Base-by-base conservation (phyloP, 2,329 filamentous ascomycete genomes). In the Aspergillus tamarii region DNA sequence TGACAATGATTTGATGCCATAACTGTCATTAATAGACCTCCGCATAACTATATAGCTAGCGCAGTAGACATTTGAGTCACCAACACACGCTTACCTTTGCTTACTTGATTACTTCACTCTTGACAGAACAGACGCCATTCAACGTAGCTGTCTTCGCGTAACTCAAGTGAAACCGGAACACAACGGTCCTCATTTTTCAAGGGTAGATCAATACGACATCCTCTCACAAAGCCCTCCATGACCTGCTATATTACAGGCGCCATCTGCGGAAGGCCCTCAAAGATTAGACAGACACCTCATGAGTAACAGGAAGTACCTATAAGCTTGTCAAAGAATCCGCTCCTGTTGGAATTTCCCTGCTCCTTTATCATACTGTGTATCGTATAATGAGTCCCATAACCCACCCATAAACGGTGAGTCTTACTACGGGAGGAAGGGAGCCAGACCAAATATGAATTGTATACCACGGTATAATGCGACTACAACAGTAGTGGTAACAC, bases 331-430 rank as follows among this genome's bases (percentile, higher is more conserved):
- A 10, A 14, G 43, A 21, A 11, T 1, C n/a, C 23, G n/a, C 19
- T 2, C n/a, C n/a, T 7, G 43, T 23, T 46, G 9, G 43, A 10
- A 21, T 14, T 0, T 23, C 2, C 10, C n/a, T 46, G 10, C 21
- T 5, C n/a, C 4, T 12, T 11, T 14, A 12, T 23, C 8, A 19
- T 41, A n/a, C 3, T 2, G 1, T n/a, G 19, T 23, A 14, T 0
- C 2, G 10, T 11, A 0, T 23, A 14, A 11, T 3, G 6, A 12
- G 11, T 23, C 11, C 6, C 4, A 1, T 14, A 41, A 3, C 9
- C 8, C 4, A 8, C 1, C 19, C 1, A n/a, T 41, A 2, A 16
- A 4, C 14, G 11, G 2, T 19, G 2, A 16, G 2, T 19, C 5
- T 12, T 8, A 2, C 23, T 16, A 2, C 28, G 3, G 10, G 12